phyloP scores from a whole-genome alignment of 305 asterid species.

The Plantago coronopus region DNA sequence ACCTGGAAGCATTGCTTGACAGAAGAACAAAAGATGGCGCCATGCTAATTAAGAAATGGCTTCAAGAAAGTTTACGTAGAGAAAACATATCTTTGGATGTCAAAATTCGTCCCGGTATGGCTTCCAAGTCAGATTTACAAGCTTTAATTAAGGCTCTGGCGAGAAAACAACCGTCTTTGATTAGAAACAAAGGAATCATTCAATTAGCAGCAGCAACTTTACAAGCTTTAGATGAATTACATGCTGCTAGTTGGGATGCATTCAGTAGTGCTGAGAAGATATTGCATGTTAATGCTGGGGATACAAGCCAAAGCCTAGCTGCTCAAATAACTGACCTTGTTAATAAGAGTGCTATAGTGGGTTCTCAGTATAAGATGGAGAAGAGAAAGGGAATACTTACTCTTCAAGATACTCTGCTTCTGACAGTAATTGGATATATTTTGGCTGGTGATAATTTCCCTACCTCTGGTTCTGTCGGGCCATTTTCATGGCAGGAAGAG shows the following conservation, averaged over 20 bases:
- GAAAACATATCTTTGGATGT: slow-evolving; percentile 56
- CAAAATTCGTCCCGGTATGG: slow-evolving; percentile 62
- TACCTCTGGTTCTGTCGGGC: slow-evolving; percentile 82
- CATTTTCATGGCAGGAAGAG: slow-evolving; percentile 99
- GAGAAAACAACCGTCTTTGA: slow-evolving; percentile 51
- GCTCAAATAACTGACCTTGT: slow-evolving; percentile 93
- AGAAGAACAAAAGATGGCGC: slow-evolving; percentile 80
- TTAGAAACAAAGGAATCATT: slow-evolving; percentile 75
- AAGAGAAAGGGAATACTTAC: slow-evolving; percentile 57
- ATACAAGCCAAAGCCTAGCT: slow-evolving; percentile 92
- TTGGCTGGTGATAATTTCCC: slow-evolving; percentile 96
- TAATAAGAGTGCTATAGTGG: slow-evolving; percentile 65
- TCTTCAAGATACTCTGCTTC: slow-evolving; percentile 78
- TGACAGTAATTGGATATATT: slow-evolving; percentile 67
- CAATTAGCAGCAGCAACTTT: slow-evolving; percentile 77
- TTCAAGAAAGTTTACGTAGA: slow-evolving; percentile 70
- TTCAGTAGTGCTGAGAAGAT: slow-evolving; percentile 91
- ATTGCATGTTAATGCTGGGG: slow-evolving; percentile 83
- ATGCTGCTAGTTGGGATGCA: slow-evolving; percentile 80
- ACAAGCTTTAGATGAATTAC: slow-evolving; percentile 55
- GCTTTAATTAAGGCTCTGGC: slow-evolving; percentile 63
- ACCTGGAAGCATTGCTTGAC: slow-evolving; percentile 77
- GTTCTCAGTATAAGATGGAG: slow-evolving; percentile 34
- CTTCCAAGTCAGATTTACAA: slow-evolving; percentile 66
- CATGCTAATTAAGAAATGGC: slow-evolving; percentile 87